These are phyloP conservation scores for Eruca vesicaria DNA, from an alignment of 441 rosid genomes.

Conservation along the genomic window DNA sequence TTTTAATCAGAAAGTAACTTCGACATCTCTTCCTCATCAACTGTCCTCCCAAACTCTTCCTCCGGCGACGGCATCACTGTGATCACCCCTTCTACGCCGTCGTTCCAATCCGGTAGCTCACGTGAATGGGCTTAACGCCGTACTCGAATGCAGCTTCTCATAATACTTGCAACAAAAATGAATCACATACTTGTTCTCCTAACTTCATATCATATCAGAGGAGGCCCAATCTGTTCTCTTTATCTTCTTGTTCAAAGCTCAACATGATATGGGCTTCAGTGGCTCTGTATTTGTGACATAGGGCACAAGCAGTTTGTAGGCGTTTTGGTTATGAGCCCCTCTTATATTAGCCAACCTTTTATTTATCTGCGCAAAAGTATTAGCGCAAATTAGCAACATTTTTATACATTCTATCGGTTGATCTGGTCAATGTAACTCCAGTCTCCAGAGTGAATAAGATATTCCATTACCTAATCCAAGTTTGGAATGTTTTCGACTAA, in stretches of 20 bases:
- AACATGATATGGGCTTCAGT: neutral
- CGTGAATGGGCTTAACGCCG: conserved; percentile 45
- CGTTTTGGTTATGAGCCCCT: neutral
- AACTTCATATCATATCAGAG: neutral
- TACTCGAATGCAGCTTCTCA: conserved; percentile 30
- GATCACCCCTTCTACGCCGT: conserved; percentile 51
- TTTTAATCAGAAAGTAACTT: conserved; percentile 42
- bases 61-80: conserved; percentile 47
- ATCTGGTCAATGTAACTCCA: no score
- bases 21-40: conserved; percentile 35
- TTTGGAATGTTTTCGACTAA: no score
- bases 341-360: neutral
- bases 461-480: no score
- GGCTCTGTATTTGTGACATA: neutral
- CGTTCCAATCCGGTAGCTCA: conserved; percentile 43
- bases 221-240: neutral
- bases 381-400: neutral
- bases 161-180: conserved; percentile 13
- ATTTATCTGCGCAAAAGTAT: neutral
- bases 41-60: conserved; percentile 43
- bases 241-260: neutral
- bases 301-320: neutral
- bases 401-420: no score
- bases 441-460: no score
- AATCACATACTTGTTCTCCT: neutral